Evolutionary conservation across 2,329 filamentous ascomycete genomes (phyloP), one percentile per base, ranked within the genome.

Genomic region (Pezicula radicicola): DNA sequence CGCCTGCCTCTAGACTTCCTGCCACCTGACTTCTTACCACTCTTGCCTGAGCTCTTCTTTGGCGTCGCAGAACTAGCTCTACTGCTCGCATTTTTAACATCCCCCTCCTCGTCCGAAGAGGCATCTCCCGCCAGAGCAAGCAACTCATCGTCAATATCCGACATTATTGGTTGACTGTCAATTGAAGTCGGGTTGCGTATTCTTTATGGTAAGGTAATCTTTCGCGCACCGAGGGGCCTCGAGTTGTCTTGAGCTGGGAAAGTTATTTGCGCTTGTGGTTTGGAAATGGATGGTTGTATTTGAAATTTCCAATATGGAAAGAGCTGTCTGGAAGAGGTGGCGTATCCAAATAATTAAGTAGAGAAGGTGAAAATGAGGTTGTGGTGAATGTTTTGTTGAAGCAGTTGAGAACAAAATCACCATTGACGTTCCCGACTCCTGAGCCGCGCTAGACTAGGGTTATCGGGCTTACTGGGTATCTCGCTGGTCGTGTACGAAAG

Each of bases 91-190:
- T 75, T 75, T 70, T 75, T 74, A 48, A 59, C 59, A 41, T 64
- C 65, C 75, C 81, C 81, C 64, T 79, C 81, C 53, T 83, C 81
- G 57, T 70, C 71, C 49, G 75, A 79, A 54, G 78, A 75, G 55
- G 83, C 87, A 61, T 89, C 91, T 64, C 91, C 94, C 50, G 92
- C 94, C 59, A 97, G 85, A 66, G 90, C 92, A 59, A 97, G 87
- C 60, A 97, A 85, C 75, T 97, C 93, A 63, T 93, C 91, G 68
- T 97, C 93, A 60, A 97, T 81, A 67, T 93, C 89, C 51, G 89
- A 88, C 91, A 96, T 96, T 64, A 59, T n/a, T 79, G 58, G 28
- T 54, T 35, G 39, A 21, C 25, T 36, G 40, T 18, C 18, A 13
- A 18, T 37, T 19, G 28, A 15, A 12, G 39, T 35, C 15, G 7